A percentile compares a stretch with the other conserved stretches of the same genome.
These are phyloP conservation scores for Gyrodon lividus DNA, from an alignment of 768 basidiomycete genomes.

Conservation along the genomic window DNA sequence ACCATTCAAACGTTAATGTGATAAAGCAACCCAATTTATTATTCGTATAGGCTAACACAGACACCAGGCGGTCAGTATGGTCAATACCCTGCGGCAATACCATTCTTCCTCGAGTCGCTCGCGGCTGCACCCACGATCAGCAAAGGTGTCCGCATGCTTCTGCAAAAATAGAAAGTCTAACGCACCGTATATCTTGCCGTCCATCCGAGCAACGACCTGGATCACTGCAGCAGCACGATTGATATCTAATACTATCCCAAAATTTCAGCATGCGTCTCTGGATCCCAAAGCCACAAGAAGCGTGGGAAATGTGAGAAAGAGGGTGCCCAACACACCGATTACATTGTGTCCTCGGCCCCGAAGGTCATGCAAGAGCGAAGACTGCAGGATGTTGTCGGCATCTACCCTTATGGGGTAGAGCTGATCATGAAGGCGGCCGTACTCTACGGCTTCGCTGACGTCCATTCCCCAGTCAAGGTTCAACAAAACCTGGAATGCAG, in stretches of 20 bases:
- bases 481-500: constrained; percentile 76
- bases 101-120: constrained; percentile 90
- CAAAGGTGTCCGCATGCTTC: neutral
- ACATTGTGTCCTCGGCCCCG: constrained; percentile 67
- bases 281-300: neutral
- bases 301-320: neutral
- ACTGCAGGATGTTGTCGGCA: constrained; percentile 61
- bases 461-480: constrained; percentile 80
- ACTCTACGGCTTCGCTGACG: constrained; percentile 79
- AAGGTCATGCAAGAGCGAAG: constrained; percentile 55
- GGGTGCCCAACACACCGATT: constrained; percentile 42
- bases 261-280: neutral
- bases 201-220: constrained; percentile 55
- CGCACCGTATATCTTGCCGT: constrained; percentile 65
- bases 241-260: constrained; percentile 53
- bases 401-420: constrained; percentile 66
- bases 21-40: too few relatives aligned
- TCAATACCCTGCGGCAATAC: constrained; percentile 86
- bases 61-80: neutral
- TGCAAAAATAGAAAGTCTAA: constrained; percentile 4
- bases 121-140: constrained; percentile 50
- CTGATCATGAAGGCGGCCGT: constrained; percentile 82
- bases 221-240: constrained; percentile 76
- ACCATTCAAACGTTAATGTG: too few relatives aligned
- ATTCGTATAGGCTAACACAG: neutral